phyloP scores from a whole-genome alignment of 23 red algal species.

The Agarophyton chilense region DNA sequence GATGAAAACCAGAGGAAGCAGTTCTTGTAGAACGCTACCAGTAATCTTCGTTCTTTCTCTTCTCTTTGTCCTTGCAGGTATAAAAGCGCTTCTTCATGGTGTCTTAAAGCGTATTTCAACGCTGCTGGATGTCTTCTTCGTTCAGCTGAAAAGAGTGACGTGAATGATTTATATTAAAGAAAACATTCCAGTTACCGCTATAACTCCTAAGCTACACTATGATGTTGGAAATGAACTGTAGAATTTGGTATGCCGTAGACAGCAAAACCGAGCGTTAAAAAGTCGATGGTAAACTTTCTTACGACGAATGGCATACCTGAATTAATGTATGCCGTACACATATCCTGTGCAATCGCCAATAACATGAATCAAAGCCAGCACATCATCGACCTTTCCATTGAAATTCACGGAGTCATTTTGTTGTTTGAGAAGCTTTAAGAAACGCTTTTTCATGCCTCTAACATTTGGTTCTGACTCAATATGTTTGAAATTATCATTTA shows the following conservation, averaged over 20 bases:
- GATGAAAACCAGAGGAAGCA: too few species aligned
- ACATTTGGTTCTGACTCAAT: too few species aligned
- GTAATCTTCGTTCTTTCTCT: neutral
- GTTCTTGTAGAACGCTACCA: too few species aligned
- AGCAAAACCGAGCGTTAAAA: neutral
- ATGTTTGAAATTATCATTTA: too few species aligned
- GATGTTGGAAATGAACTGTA: neutral
- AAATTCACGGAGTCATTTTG: too few species aligned
- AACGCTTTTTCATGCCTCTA: too few species aligned
- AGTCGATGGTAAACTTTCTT: neutral
- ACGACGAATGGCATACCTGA: neutral
- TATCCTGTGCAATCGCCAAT: neutral
- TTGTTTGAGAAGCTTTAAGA: too few species aligned
- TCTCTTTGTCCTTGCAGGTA: neutral
- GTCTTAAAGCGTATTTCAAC: neutral
- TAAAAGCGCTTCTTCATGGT: neutral
- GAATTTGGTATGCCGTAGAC: neutral
- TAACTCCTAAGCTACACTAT: neutral
- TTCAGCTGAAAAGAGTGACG: neutral
- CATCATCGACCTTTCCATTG: neutral
- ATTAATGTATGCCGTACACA: neutral
- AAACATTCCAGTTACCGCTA: neutral
- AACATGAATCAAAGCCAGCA: neutral
- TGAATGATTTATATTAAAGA: neutral
- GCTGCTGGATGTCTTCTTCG: neutral